phyloP scores from a whole-genome alignment of 2,329 filamentous ascomycete species.

The Fusarium burgessii region DNA sequence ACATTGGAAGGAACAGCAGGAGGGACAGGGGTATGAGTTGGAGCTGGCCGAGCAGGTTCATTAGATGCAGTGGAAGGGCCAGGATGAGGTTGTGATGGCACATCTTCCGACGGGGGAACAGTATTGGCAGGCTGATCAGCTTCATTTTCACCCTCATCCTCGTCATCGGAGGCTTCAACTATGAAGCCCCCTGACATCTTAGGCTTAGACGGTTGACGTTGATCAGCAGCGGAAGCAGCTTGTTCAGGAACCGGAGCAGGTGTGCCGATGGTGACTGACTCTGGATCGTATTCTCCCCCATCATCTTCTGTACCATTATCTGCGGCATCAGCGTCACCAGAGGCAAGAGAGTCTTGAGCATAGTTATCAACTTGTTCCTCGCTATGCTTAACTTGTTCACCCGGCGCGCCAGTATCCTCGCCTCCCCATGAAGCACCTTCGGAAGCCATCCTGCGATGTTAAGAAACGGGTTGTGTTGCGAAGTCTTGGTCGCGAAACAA shows the following conservation, averaged over 20 bases:
- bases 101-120: constrained; percentile 22
- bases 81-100: constrained; percentile 28
- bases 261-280: constrained; percentile 62
- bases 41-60: constrained; percentile 39
- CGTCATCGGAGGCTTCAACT: constrained; percentile 70
- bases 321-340: constrained; percentile 64
- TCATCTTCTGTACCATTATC: constrained; percentile 65
- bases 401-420: constrained; percentile 66
- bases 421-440: constrained; percentile 63
- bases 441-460: constrained; percentile 51
- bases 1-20: constrained; percentile 48
- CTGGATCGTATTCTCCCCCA: constrained; percentile 69
- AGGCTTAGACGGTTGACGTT: constrained; percentile 60
- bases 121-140: constrained; percentile 46
- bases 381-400: constrained; percentile 67
- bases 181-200: constrained; percentile 71
- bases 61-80: constrained; percentile 36
- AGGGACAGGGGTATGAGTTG: constrained; percentile 29
- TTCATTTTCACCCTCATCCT: constrained; percentile 68
- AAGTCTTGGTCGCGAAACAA: constrained; percentile 21
- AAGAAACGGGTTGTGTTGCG: constrained; percentile 5
- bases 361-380: constrained; percentile 66
- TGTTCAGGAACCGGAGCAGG: constrained; percentile 53
- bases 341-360: constrained; percentile 60
- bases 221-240: constrained; percentile 45